Conservation (phyloP, 2,329 filamentous ascomycete species). For the Gremmenia infestans region DNA sequence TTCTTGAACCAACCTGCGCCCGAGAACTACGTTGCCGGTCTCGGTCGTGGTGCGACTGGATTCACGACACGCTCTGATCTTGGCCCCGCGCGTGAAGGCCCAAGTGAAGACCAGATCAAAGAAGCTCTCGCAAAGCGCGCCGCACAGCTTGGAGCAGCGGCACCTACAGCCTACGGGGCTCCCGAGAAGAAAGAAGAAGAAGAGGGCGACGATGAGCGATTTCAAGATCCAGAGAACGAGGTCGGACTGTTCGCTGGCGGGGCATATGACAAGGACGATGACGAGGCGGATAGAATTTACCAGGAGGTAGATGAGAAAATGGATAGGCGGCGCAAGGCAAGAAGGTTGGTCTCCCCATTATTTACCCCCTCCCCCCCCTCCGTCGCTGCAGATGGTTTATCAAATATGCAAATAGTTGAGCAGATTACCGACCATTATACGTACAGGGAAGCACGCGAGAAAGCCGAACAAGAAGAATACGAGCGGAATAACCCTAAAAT, state of each 20-base stretch:
- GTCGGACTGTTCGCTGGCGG: slow-evolving; percentile 92
- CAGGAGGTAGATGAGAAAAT: slow-evolving; percentile 95
- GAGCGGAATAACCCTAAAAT: slow-evolving; percentile 98
- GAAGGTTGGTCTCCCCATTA: slow-evolving; percentile 64
- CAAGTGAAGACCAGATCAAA: slow-evolving; percentile 97
- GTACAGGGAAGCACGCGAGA: slow-evolving; percentile 87
- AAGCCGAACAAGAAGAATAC: slow-evolving; percentile 88
- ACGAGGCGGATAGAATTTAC: slow-evolving; percentile 95
- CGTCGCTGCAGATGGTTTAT: slow-evolving; percentile 58
- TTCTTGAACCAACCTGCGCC: slow-evolving; percentile 83
- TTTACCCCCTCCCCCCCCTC: slow-evolving; percentile 20
- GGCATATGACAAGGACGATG: slow-evolving; percentile 94
- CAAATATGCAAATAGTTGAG: slow-evolving; percentile 58
- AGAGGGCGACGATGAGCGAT: slow-evolving; percentile 69
- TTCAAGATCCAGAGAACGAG: slow-evolving; percentile 96
- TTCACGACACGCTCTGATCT: slow-evolving; percentile 97
- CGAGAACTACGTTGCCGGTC: slow-evolving; percentile 89
- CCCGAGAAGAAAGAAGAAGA: slow-evolving; percentile 51
- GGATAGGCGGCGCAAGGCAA: slow-evolving; percentile 78
- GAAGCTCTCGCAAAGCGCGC: slow-evolving; percentile 93
- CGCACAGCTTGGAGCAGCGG: slow-evolving; percentile 69
- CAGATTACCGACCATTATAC: slow-evolving; percentile 72
- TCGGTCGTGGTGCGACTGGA: slow-evolving; percentile 94
- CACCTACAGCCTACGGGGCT: slow-evolving; percentile 67
- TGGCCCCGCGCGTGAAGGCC: slow-evolving; percentile 89